These are phyloP conservation scores for Dictyostelium brefeldianum DNA, from an alignment of 78 protist genomes.

Conservation along the genomic window DNA sequence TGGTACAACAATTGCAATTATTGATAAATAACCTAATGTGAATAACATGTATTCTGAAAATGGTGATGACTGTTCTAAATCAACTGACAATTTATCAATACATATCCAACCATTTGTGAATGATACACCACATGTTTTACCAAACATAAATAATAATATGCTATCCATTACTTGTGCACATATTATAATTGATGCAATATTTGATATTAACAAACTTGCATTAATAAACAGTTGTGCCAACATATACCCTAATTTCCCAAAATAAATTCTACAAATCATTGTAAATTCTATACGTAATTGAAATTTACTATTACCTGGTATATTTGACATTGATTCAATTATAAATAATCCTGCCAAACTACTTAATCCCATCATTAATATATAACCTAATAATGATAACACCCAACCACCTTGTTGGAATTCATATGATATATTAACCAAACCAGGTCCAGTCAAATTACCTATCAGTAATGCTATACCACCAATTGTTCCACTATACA, in stretches of 20 bases:
- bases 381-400: slow-evolving; percentile 9
- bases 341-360: slow-evolving; percentile 38
- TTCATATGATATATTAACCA: slow-evolving; percentile 71
- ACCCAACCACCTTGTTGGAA: slow-evolving; percentile 81
- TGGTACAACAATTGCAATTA: slow-evolving; percentile 50
- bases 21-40: slow-evolving; percentile 58
- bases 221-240: slow-evolving; percentile 62
- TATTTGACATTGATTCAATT: slow-evolving; percentile 60
- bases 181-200: slow-evolving; percentile 63
- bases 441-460: slow-evolving; percentile 76
- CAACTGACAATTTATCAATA: not conserved
- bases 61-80: slow-evolving; percentile 17
- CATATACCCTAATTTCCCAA: slow-evolving; percentile 57
- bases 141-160: slow-evolving; percentile 46
- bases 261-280: slow-evolving; percentile 42
- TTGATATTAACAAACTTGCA: slow-evolving; percentile 34
- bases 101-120: slow-evolving; percentile 44
- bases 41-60: slow-evolving; percentile 57
- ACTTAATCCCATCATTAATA: slow-evolving; percentile 24
- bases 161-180: slow-evolving; percentile 77
- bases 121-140: slow-evolving; percentile 56
- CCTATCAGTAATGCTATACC: slow-evolving; percentile 42
- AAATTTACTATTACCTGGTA: slow-evolving; percentile 52
- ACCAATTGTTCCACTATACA: slow-evolving; percentile 35
- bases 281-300: slow-evolving; percentile 45